A percentile compares a stretch with the other conserved stretches of the same genome.
phyloP scores from a whole-genome alignment of 2,329 filamentous ascomycete genomes.

The Ophiostoma triangulosporum region DNA sequence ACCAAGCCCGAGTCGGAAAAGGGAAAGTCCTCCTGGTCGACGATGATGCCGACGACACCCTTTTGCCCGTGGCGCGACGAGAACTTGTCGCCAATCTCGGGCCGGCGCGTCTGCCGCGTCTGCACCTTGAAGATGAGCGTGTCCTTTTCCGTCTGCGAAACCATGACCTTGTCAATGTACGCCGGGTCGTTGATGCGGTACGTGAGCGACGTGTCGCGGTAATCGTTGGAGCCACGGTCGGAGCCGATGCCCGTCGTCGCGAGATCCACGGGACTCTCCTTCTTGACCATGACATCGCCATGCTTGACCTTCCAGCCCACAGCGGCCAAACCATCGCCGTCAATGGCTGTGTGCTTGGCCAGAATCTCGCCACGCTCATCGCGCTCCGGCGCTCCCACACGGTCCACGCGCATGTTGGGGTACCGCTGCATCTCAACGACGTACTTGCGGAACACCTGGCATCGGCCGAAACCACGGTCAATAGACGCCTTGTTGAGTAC shows the following conservation, averaged over 20 bases:
- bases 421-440: constrained; percentile 78
- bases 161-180: constrained; percentile 93
- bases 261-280: constrained; percentile 70
- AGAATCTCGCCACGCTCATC: constrained; percentile 49
- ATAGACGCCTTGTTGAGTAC: constrained; percentile 93
- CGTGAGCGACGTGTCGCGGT: constrained; percentile 54
- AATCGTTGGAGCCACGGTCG: constrained; percentile 48
- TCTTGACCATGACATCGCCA: constrained; percentile 83
- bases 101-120: constrained; percentile 86
- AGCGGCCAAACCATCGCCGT: constrained; percentile 75
- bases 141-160: constrained; percentile 79
- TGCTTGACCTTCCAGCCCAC: constrained; percentile 68
- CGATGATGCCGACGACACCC: constrained; percentile 92
- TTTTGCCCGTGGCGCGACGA: constrained; percentile 97
- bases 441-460: constrained; percentile 96
- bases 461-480: constrained; percentile 88
- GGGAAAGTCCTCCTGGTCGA: constrained; percentile 91
- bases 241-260: constrained; percentile 57
- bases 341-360: constrained; percentile 59
- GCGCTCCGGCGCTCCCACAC: constrained; percentile 47
- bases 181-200: constrained; percentile 76
- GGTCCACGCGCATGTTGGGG: constrained; percentile 60
- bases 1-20: constrained; percentile 82
- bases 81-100: constrained; percentile 96
- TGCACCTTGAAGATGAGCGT: constrained; percentile 84